Evolutionary conservation across 179 eudicot genomes (phyloP), one percentile per base, ranked within the genome.

Genomic region (Spergularia azorica): DNA sequence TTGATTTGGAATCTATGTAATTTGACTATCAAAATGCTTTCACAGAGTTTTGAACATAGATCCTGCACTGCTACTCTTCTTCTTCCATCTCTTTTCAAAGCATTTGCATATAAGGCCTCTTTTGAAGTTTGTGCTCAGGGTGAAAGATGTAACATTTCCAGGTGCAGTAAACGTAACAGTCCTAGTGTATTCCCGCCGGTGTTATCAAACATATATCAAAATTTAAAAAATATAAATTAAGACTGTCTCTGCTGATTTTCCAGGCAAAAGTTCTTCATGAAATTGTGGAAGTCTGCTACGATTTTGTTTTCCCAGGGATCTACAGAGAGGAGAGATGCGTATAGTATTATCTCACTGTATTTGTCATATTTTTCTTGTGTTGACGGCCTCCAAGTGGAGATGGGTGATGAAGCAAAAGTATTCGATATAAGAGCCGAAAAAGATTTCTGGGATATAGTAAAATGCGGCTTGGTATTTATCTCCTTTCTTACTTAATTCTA

Each of bases 291-390:
- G 59, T 90, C 91, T 84, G 92, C 94, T 86, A 88, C 74, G 83
- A 66, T 70, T 58, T 85, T 95, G 73, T 91, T 95, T 86, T 62
- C 87, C 64, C 16, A 82, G 86, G 97, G 97, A 72, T 72, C 88
- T 75, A 61, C 77, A 66, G 99, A 95, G 87, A 89, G 99, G 86
- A 87, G 89, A 83, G 99, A 93, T 93, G 94, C 95, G 55, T 95
- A 91, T 77, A 76, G 89, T 76, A 75, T 95, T 68, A 86, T 95
- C 71, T 93, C 97, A 76, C 85, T 93, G 81, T 90, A 91, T 85
- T 54, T 95, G 75, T 89, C 97, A 43, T 88, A 74, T 86, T 84
- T 87, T 81, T 79, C 91, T 65, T 75, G 79, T 74, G 84, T 60
- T 78, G 81, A 78, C 77, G 79, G 59, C 63, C 65, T 48, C 77